phyloP scores from a whole-genome alignment of 768 basidiomycete genomes.

The Trametes maxima region DNA sequence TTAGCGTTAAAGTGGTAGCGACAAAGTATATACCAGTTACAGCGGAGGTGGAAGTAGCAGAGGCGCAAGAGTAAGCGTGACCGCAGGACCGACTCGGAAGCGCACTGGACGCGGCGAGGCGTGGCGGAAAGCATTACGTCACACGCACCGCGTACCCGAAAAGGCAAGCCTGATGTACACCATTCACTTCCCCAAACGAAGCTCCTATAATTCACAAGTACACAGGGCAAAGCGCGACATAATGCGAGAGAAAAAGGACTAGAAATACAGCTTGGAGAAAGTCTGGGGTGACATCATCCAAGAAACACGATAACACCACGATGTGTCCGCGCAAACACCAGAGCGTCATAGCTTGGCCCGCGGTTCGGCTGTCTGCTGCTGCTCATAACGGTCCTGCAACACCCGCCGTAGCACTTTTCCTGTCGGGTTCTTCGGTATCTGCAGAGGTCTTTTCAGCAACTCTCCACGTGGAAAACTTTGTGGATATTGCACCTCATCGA shows the following conservation, averaged over 20 bases:
- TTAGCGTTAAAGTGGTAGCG: background rate
- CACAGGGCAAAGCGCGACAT: background rate
- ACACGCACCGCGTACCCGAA: conserved; percentile 6
- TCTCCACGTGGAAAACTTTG: background rate
- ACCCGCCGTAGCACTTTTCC: conserved; percentile 70
- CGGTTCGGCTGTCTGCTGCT: conserved; percentile 1
- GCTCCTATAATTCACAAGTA: background rate
- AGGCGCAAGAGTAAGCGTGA: no score
- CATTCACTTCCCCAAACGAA: no score
- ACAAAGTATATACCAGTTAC: background rate
- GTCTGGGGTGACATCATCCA: background rate
- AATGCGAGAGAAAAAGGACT: background rate
- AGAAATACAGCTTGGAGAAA: conserved; percentile 6
- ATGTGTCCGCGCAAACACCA: background rate
- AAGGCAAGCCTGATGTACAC: conserved; percentile 8
- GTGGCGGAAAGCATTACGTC: conserved; percentile 8
- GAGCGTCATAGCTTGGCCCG: conserved; percentile 20
- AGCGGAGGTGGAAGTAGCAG: background rate
- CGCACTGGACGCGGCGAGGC: background rate
- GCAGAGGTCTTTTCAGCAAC: background rate
- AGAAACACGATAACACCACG: background rate
- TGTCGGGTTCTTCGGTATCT: conserved; percentile 63
- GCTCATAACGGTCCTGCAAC: conserved; percentile 61
- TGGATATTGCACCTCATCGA: conserved; percentile 53
- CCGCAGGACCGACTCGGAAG: background rate